These are phyloP conservation scores for Phytophthora pluvialis DNA, from an alignment of 352 stramenopile genomes.

Conservation along the genomic window DNA sequence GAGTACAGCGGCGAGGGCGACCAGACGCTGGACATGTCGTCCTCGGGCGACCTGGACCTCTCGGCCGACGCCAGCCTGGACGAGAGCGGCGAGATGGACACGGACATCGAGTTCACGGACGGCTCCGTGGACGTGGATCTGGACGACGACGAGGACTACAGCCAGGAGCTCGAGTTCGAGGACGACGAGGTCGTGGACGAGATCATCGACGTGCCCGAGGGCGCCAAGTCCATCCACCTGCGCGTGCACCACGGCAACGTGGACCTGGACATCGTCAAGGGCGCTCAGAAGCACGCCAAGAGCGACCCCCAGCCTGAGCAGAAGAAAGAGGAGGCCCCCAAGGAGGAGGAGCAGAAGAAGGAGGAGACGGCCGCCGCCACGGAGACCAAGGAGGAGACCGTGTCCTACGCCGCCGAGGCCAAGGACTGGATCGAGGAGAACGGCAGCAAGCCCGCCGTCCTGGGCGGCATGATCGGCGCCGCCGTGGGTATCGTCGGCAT, in stretches of 20 bases:
- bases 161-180: constrained; percentile 54
- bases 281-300: constrained; percentile 20
- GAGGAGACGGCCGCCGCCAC: constrained; percentile 14
- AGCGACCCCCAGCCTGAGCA: constrained; percentile 25
- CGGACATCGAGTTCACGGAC: constrained; percentile 39
- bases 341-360: constrained; percentile 32
- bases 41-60: constrained; percentile 31
- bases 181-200: constrained; percentile 48
- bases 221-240: constrained; percentile 53
- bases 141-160: constrained; percentile 55
- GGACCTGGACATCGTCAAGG: constrained; percentile 63
- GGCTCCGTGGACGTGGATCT: constrained; percentile 50
- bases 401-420: constrained; percentile 50
- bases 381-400: constrained; percentile 32
- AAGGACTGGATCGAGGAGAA: constrained; percentile 52
- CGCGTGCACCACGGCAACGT: constrained; percentile 56
- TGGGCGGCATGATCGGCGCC: constrained; percentile 51
- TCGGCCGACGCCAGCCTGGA: constrained; percentile 37
- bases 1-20: constrained; percentile 35
- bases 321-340: constrained; percentile 32
- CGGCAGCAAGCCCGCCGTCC: constrained; percentile 40
- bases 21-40: constrained; percentile 35
- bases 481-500: constrained; percentile 55
- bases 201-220: constrained; percentile 53
- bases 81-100: constrained; percentile 37